Conservation (phyloP, 768 basidiomycete species). For the Boletus huronensis region DNA sequence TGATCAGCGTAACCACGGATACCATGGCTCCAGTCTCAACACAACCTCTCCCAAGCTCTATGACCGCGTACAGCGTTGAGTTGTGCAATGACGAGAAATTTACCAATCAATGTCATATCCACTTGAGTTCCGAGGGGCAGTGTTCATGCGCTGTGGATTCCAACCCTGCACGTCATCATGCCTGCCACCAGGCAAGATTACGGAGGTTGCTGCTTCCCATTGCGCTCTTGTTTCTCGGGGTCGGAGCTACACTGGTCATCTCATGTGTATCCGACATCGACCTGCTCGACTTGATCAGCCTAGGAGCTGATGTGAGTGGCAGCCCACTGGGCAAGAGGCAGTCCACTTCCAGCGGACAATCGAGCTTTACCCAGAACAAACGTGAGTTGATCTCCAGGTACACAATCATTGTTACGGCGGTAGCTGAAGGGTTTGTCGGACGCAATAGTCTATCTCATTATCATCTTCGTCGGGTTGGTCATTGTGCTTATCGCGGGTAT, state of each 20-base stretch:
- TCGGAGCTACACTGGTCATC: constrained; percentile 31
- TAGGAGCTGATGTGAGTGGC: constrained; percentile 32
- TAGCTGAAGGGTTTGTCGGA: not conserved
- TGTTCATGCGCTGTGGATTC: constrained; percentile 23
- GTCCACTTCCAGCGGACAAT: constrained; percentile 13
- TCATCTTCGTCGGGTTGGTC: constrained; percentile 61
- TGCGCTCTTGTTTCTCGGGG: constrained; percentile 29
- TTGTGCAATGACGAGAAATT: constrained; percentile 13
- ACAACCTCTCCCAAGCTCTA: constrained; percentile 26
- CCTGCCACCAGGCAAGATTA: constrained; percentile 32
- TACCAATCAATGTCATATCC: constrained; percentile 23
- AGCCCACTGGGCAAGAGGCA: constrained; percentile 26
- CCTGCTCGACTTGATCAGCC: constrained; percentile 19
- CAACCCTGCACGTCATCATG: constrained; percentile 23
- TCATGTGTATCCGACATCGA: constrained; percentile 30
- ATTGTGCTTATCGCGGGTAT: constrained; percentile 52
- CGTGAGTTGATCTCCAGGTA: constrained; percentile 30
- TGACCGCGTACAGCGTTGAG: constrained; percentile 15
- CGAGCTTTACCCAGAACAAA: constrained; percentile 41
- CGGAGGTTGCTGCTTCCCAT: constrained; percentile 36
- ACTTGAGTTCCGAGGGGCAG: constrained; percentile 15
- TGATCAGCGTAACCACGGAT: constrained; percentile 9
- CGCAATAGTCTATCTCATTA: constrained; percentile 54
- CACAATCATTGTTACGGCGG: not conserved
- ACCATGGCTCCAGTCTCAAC: constrained; percentile 28